phyloP scores from a whole-genome alignment of 352 stramenopile species.

The Pythium monospermum region DNA sequence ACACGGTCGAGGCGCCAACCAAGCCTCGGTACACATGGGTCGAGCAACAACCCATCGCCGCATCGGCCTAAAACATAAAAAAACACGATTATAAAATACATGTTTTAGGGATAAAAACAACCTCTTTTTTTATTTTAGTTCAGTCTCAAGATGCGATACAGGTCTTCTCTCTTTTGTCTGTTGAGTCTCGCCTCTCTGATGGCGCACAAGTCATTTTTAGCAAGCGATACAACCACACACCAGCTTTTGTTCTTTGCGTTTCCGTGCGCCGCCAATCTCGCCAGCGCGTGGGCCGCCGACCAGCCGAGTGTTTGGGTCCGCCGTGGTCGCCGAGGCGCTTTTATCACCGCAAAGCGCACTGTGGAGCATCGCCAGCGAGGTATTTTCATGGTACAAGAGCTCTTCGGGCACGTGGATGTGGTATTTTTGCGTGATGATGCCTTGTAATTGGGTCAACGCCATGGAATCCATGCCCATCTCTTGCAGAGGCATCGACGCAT shows the following conservation, averaged over 20 bases:
- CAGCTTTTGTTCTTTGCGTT: slow-evolving; percentile 45
- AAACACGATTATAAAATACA: neutral
- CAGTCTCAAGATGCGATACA: no score
- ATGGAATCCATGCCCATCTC: slow-evolving; percentile 92
- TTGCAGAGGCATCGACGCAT: slow-evolving; percentile 52
- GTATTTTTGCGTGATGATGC: slow-evolving; percentile 88
- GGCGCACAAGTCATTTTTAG: slow-evolving; percentile 19
- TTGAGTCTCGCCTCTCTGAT: no score
- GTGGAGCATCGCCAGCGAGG: slow-evolving; percentile 82
- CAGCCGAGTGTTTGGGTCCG: slow-evolving; percentile 22
- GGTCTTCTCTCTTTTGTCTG: no score
- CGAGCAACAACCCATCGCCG: neutral
- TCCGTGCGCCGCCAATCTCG: neutral
- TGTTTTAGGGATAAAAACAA: no score
- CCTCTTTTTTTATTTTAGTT: no score
- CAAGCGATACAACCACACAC: slow-evolving; percentile 75
- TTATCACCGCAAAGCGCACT: slow-evolving; percentile 43
- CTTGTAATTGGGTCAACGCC: slow-evolving; percentile 93
- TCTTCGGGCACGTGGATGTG: slow-evolving; percentile 89
- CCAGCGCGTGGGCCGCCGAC: slow-evolving; percentile 8
- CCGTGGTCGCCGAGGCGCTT: slow-evolving; percentile 12
- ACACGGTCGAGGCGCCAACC: slow-evolving; percentile 24
- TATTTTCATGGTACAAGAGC: slow-evolving; percentile 89
- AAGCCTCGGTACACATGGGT: no score
- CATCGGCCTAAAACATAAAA: neutral